phyloP scores from a whole-genome alignment of 2,329 filamentous ascomycete species.

The Aspergillus fijiensis region DNA sequence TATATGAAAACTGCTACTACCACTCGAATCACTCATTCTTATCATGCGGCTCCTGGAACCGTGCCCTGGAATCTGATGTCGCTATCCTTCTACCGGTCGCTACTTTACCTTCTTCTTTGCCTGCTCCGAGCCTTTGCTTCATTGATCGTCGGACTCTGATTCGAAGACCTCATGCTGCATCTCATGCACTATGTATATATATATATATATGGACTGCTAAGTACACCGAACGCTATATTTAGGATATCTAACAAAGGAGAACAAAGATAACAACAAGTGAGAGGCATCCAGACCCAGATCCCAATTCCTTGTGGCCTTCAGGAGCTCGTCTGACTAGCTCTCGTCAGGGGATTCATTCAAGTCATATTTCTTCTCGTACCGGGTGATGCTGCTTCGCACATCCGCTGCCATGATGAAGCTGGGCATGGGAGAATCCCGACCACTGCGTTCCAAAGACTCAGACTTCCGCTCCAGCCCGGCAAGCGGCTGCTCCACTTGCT shows the following conservation, averaged over 20 bases:
- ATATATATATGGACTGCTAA: background rate
- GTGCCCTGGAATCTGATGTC: too few species aligned
- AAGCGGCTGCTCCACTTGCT: constrained; percentile 12
- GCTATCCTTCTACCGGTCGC: too few species aligned
- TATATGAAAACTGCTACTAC: too few species aligned
- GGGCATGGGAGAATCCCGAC: constrained; percentile 7
- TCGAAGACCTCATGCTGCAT: background rate
- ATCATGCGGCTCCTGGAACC: too few species aligned
- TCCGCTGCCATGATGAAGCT: constrained; percentile 22
- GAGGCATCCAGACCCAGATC: constrained; percentile 8
- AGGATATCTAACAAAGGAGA: constrained; percentile 10
- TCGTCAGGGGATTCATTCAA: constrained; percentile 32
- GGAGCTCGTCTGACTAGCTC: constrained; percentile 16
- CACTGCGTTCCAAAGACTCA: constrained; percentile 7
- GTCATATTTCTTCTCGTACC: constrained; percentile 28
- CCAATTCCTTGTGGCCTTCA: background rate
- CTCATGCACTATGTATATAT: background rate
- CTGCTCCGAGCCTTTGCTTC: too few species aligned
- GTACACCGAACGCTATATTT: constrained; percentile 6
- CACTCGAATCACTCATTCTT: too few species aligned
- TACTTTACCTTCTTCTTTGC: too few species aligned
- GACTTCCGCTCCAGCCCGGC: constrained; percentile 13
- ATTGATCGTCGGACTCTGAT: too few species aligned
- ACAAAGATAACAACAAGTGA: constrained; percentile 2
- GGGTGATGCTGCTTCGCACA: constrained; percentile 24